phyloP scores from a whole-genome alignment of 495 filamentous ascomycete genomes.

The Hypoxylon cercidicola region DNA sequence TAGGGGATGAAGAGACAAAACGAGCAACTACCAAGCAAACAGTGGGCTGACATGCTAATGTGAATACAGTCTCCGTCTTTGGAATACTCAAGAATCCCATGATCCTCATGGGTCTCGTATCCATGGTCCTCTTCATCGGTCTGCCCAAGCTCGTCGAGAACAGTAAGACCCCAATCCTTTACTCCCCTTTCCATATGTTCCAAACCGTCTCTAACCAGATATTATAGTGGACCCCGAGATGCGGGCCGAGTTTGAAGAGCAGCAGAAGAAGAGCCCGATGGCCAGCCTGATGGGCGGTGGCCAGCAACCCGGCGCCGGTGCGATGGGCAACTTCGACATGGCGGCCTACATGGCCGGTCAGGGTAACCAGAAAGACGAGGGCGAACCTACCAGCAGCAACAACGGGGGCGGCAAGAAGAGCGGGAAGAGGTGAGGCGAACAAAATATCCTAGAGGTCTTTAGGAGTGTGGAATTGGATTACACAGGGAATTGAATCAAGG shows the following conservation, averaged over 20 bases:
- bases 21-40: too few species aligned
- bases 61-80: slow-evolving; percentile 59
- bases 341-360: slow-evolving; percentile 81
- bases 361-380: slow-evolving; percentile 45
- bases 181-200: background rate
- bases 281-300: slow-evolving; percentile 59
- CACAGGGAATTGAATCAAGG: too few species aligned
- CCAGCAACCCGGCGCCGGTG: slow-evolving; percentile 51
- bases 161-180: slow-evolving; percentile 68
- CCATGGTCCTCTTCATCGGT: slow-evolving; percentile 81
- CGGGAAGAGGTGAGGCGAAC: slow-evolving; percentile 51
- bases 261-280: slow-evolving; percentile 79
- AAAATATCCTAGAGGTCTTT: too few species aligned
- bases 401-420: slow-evolving; percentile 44
- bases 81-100: slow-evolving; percentile 90
- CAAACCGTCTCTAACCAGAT: background rate
- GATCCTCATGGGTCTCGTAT: slow-evolving; percentile 88
- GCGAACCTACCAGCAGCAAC: slow-evolving; percentile 41
- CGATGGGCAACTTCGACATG: slow-evolving; percentile 82
- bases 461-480: too few species aligned
- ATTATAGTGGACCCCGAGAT: slow-evolving; percentile 91
- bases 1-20: background rate
- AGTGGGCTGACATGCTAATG: slow-evolving; percentile 2
- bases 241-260: slow-evolving; percentile 89
- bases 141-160: slow-evolving; percentile 96